Evolutionary conservation across 805 yeast species (phyloP).

Genomic region (Metschnikowia continentalis): DNA sequence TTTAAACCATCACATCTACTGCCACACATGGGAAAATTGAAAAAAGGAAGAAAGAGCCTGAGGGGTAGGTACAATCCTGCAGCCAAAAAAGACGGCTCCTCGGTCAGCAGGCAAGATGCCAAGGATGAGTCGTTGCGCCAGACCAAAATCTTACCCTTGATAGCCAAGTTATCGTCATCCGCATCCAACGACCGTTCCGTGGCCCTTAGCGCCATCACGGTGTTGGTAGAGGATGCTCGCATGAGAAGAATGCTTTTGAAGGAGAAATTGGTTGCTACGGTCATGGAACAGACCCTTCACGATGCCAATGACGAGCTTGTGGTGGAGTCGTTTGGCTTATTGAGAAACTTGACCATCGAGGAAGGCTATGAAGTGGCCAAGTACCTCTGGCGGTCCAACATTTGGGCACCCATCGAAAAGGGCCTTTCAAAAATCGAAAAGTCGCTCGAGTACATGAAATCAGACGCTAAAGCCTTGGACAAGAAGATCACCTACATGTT

Average conservation of each 20-base stretch:
- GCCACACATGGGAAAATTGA: slow-evolving; percentile 64
- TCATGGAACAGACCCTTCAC: slow-evolving; percentile 60
- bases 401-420: slow-evolving; percentile 58
- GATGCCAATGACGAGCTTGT: slow-evolving; percentile 72
- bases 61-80: slow-evolving; percentile 36
- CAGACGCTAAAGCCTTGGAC: slow-evolving; percentile 17
- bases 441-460: slow-evolving; percentile 44
- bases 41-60: slow-evolving; percentile 48
- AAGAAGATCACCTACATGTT: slow-evolving; percentile 36
- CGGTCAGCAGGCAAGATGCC: slow-evolving; percentile 16
- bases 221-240: slow-evolving; percentile 63
- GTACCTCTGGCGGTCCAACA: slow-evolving; percentile 71
- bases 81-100: slow-evolving; percentile 18
- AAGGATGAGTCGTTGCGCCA: slow-evolving; percentile 48
- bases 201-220: slow-evolving; percentile 71
- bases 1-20: neutral
- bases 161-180: slow-evolving; percentile 58
- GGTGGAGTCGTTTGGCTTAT: slow-evolving; percentile 74
- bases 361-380: slow-evolving; percentile 83
- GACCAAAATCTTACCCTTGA: slow-evolving; percentile 62
- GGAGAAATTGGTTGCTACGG: slow-evolving; percentile 61
- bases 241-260: slow-evolving; percentile 63
- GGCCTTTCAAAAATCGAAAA: slow-evolving; percentile 48
- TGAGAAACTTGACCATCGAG: slow-evolving; percentile 76
- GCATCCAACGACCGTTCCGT: slow-evolving; percentile 69